Conservation (phyloP, 306 rosid species). For the Vigna hirtella region DNA sequence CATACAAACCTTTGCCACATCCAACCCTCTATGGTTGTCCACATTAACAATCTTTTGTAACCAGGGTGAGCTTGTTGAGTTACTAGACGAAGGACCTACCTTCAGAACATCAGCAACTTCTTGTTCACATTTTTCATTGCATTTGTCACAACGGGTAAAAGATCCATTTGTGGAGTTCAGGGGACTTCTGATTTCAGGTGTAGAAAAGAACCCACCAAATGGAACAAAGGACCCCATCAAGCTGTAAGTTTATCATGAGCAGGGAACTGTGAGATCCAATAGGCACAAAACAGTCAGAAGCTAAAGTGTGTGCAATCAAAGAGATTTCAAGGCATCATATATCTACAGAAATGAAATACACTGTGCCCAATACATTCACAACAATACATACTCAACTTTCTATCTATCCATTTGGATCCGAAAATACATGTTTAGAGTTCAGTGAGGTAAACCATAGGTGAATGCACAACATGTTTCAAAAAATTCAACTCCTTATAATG, state of each 20-base stretch:
- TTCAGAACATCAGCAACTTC: slow-evolving; percentile 72
- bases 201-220: slow-evolving; percentile 88
- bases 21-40: slow-evolving; percentile 56
- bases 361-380: neutral
- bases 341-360: slow-evolving; percentile 28
- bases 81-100: slow-evolving; percentile 55
- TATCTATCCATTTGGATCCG: neutral
- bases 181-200: slow-evolving; percentile 63
- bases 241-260: slow-evolving; percentile 87
- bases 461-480: slow-evolving; percentile 8
- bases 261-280: slow-evolving; percentile 76
- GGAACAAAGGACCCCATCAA: slow-evolving; percentile 97
- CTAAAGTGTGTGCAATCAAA: slow-evolving; percentile 44
- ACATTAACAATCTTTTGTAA: slow-evolving; percentile 52
- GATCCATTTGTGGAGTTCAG: slow-evolving; percentile 51
- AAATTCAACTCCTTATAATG: neutral
- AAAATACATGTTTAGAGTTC: neutral
- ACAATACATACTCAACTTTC: neutral
- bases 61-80: slow-evolving; percentile 65
- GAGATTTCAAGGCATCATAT: slow-evolving; percentile 36
- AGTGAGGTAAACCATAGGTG: neutral
- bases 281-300: slow-evolving; percentile 61
- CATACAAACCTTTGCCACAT: slow-evolving; percentile 72
- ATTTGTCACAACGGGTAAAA: slow-evolving; percentile 64
- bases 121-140: slow-evolving; percentile 79